These are phyloP conservation scores for Xylariomycetidae sp. DNA, from an alignment of 2,329 filamentous ascomycete genomes.

Conservation along the genomic window DNA sequence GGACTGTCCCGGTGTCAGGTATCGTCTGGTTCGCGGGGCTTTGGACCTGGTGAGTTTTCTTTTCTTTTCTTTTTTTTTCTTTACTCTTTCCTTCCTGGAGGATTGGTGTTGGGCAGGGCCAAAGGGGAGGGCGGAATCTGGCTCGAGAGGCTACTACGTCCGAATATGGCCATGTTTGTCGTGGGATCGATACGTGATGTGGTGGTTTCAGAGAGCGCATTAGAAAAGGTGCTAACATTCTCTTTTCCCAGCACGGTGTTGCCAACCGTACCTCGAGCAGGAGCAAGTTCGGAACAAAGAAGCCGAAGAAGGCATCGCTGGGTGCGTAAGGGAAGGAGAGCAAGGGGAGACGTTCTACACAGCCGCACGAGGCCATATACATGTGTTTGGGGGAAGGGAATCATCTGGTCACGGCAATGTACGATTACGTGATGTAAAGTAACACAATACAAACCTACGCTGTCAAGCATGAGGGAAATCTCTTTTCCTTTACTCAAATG, in stretches of 20 bases:
- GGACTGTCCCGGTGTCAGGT: conserved; percentile 98
- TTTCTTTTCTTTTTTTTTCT: conserved; percentile 1
- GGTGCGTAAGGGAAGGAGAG: conserved; percentile 25
- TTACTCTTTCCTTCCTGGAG: neutral
- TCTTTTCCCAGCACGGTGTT: conserved; percentile 70
- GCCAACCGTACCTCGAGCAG: conserved; percentile 76
- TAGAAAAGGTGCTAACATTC: too few species aligned
- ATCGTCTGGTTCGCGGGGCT: conserved; percentile 86
- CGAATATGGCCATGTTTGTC: too few species aligned
- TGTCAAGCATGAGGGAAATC: too few species aligned
- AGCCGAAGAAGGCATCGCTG: conserved; percentile 77
- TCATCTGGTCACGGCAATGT: too few species aligned
- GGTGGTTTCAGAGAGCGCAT: too few species aligned
- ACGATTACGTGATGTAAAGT: too few species aligned
- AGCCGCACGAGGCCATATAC: neutral
- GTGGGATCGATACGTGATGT: too few species aligned
- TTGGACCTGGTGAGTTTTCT: conserved; percentile 75
- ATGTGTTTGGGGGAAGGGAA: neutral
- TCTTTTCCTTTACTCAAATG: too few species aligned
- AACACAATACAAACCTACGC: too few species aligned
- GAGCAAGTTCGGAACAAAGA: conserved; percentile 98
- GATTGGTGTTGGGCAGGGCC: neutral
- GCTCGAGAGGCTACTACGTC: too few species aligned
- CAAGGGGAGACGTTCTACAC: neutral
- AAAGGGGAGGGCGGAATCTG: too few species aligned